phyloP scores from a whole-genome alignment of 140 eudicot genomes.

The Stevia rebaudiana region DNA sequence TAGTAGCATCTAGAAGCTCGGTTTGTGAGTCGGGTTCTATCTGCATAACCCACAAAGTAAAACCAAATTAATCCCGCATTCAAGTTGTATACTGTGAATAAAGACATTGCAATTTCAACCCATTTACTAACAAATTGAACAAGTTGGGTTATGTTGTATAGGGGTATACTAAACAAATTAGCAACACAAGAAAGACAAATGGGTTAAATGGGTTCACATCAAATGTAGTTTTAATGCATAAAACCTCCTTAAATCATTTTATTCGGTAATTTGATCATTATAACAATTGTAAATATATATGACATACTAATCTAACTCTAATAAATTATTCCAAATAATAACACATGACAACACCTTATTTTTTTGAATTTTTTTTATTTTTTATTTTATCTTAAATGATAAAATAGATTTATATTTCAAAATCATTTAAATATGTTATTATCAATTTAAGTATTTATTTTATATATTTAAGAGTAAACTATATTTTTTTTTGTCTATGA shows the following conservation, averaged over 20 bases:
- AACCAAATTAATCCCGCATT: not conserved
- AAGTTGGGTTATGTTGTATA: not conserved
- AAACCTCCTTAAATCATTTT: not conserved
- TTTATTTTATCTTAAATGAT: too few relatives aligned
- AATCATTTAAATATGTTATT: too few relatives aligned
- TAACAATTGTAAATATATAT: not conserved
- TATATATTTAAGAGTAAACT: too few relatives aligned
- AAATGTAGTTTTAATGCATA: not conserved
- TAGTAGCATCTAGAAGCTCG: conserved; percentile 66
- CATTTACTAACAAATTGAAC: not conserved
- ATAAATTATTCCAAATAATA: too few relatives aligned
- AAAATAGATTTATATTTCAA: too few relatives aligned
- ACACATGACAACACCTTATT: too few relatives aligned
- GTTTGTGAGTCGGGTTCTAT: conserved; percentile 94
- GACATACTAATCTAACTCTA: too few relatives aligned
- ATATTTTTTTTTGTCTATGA: too few relatives aligned
- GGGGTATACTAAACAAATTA: not conserved
- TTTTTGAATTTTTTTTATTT: too few relatives aligned
- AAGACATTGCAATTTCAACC: not conserved
- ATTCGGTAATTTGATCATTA: not conserved
- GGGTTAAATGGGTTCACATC: not conserved
- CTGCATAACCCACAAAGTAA: conserved; percentile 33
- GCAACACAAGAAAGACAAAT: not conserved
- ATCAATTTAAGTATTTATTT: too few relatives aligned
- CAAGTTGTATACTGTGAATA: conserved; percentile 1